Evolutionary conservation across 2,329 filamentous ascomycete species (phyloP), one percentile per base, ranked within the genome.

Genomic region (Fusarium hostae): DNA sequence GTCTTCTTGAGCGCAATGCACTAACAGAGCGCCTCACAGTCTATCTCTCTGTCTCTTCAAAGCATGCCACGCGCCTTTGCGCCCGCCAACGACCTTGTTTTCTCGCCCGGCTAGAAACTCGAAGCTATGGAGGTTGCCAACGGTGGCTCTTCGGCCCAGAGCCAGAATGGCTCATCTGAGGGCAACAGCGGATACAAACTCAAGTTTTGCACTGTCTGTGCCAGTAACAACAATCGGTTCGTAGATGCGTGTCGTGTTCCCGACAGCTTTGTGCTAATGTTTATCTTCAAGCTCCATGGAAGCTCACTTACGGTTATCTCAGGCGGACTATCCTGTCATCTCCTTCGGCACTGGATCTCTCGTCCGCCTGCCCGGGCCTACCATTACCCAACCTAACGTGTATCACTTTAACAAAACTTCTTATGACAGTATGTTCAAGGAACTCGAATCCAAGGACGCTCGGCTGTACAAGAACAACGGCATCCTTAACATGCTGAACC

Each of bases 401-500:
- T 99, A 98, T 86, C 91, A 94, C 76, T 99, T 99, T 89, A 98
- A 99, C 84, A 94, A 92, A 80, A 97, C 95, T 2, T 97, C 95
- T 18, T 99, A 99, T 83, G 91, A 94, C 77, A 91, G 91, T 78
- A 99, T 99, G 88, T 97, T 96, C 83, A 92, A 94, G 75, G 95
- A 99, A 81, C 89, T 99, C 13, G 88, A 93, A 70, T 82, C 89
- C 39, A 98, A 98, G 77, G 97, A 99, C 78, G 88, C 91, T 26
- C 89, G 94, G 1, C 86, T 99, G 3, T 99, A 99, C 83, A 91
- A 90, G 44, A 92, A 93, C 67, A 99, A 99, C 78, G 96, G 96
- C 47, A 90, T 99, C 52, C 85, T 99, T 65, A 97, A 95, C 80
- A 99, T 99, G 96, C 87, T 99, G 26, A 93, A 94, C 73, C 90